Evolutionary conservation across 306 rosid genomes (phyloP), one percentile per base, ranked within the genome.

Genomic region (Dryas drummondii): DNA sequence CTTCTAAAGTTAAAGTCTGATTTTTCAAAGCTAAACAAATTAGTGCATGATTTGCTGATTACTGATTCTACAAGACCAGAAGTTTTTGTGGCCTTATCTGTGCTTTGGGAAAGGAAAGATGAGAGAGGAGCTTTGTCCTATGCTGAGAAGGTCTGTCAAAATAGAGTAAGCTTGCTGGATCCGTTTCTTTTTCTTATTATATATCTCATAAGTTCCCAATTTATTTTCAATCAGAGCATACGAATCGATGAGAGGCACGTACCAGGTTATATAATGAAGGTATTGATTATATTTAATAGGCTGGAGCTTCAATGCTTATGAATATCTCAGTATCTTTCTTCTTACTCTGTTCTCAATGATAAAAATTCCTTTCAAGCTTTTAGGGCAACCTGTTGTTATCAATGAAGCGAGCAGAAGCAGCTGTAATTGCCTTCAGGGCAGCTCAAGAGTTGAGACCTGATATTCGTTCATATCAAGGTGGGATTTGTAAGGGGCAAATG

Each of bases 371-470:
- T 69, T 68, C 60, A 69, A 54, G 50, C 55, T 66, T 82, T 75
- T 85, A 96, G 99, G 99, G 99, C 69, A 87, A 89, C 84, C 79
- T 92, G 59, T 75, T 92, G 73, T 82, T 96, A 82, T 71, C 96
- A 51, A 82, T 86, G 87, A 96, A 96, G 86, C 90, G 88, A 52
- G 85, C 97, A 68, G 99, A 96, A 67, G 85, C 89, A 75, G 99
- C 99, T 53, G 97, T 79, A 73, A 76, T 82, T 79, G 93, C 99
- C 71, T 96, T 96, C 87, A 86, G 99, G 85, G 89, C 84, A 82
- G 98, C 96, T 81, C 99, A 92, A 85, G 98, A 96, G 76, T 83
- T 96, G 87, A 96, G 99, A 83, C 94, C 97, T 76, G 99, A 96
- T 76, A 96, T 96, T 78, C 99, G 99, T 68, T 88, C 99, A 68